A percentile compares a stretch with the other conserved stretches of the same genome.
Evolutionary conservation across 164 flowering plant species (phyloP).

Genomic region (Sedum album): DNA sequence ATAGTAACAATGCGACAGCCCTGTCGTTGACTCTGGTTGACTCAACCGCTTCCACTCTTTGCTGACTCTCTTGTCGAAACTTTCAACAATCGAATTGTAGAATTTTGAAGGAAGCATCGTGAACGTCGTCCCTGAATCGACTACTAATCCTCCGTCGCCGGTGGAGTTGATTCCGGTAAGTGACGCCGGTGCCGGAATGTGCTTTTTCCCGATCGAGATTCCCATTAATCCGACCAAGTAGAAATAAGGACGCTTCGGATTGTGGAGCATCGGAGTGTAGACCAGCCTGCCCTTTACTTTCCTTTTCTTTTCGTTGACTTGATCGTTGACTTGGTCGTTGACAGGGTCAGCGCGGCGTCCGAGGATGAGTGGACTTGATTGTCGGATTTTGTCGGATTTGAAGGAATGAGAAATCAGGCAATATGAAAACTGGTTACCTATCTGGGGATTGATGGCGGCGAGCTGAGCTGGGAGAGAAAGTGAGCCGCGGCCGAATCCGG

Average conservation of each 20-base stretch:
- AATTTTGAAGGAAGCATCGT: conserved; percentile 65
- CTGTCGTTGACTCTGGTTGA: conserved; percentile 44
- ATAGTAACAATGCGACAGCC: conserved; percentile 69
- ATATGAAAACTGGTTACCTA: conserved; percentile 75
- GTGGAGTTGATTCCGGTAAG: conserved; percentile 32
- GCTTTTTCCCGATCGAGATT: conserved; percentile 42
- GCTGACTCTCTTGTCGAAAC: conserved; percentile 44
- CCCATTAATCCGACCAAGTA: conserved; percentile 75
- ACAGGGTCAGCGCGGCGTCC: conserved; percentile 31
- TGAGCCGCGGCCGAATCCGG: conserved; percentile 81
- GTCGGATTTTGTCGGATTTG: conserved; percentile 31
- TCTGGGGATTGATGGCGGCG: conserved; percentile 40
- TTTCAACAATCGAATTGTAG: conserved; percentile 35
- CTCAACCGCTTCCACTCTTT: conserved; percentile 40
- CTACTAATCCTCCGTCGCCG: conserved; percentile 86
- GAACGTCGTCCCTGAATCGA: conserved; percentile 88
- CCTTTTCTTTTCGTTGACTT: conserved; percentile 7
- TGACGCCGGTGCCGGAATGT: conserved; percentile 41
- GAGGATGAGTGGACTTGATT: conserved; percentile 77
- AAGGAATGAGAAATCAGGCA: conserved; percentile 78
- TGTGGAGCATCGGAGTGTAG: conserved; percentile 68
- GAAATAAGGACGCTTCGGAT: conserved; percentile 72
- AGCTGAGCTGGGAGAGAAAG: conserved; percentile 87
- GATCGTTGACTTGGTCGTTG: background rate
- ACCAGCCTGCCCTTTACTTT: conserved; percentile 19